Base-by-base conservation (phyloP, 2,329 filamentous ascomycete genomes). In the Gliomastix tumulicola region DNA sequence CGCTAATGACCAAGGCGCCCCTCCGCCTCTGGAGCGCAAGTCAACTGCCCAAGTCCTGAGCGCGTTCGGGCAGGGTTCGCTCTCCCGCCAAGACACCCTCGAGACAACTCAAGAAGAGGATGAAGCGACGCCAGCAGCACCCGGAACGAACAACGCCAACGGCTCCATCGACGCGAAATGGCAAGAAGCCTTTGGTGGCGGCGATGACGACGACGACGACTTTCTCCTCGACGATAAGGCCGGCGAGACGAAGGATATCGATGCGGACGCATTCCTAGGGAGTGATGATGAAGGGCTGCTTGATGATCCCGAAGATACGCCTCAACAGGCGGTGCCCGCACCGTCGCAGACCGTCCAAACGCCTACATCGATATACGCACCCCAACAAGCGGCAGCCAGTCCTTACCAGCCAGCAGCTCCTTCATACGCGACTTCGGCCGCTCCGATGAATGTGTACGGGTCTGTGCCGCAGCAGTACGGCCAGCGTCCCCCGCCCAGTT, bases 261-360 rank as follows among this genome's bases (percentile, higher is more conserved):
- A 86, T 45, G 71, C 79, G 1, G 65, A 75, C 19, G 70, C 72
- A 2, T 79, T 90, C 46, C 80, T 89, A 44, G 79, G 84, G 32
- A 89, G 89, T 46, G 89, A 95, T 54, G 85, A 86, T 45, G 84
- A 89, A 50, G 88, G 87, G 1, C 84, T 96, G 41, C 65, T 96
- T 9, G 82, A 94, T 7, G 88, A 89, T 39, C 69, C 72, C 5
- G 68, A 66, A 10, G 62, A 31, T 19, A 16, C 12, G 7, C 23
- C 25, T 13, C 27, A 13, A 33, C 18, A n/a, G n/a, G n/a, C n/a
- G n/a, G n/a, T n/a, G n/a, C n/a, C n/a, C n/a, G n/a, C n/a, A n/a
- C n/a, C n/a, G n/a, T n/a, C n/a, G n/a, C n/a, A n/a, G n/a, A n/a
- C n/a, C n/a, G n/a, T n/a, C n/a, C n/a, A n/a, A n/a, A n/a, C n/a